Base-by-base conservation (phyloP, 164 flowering plant species). In the Nymphaea thermarum region DNA sequence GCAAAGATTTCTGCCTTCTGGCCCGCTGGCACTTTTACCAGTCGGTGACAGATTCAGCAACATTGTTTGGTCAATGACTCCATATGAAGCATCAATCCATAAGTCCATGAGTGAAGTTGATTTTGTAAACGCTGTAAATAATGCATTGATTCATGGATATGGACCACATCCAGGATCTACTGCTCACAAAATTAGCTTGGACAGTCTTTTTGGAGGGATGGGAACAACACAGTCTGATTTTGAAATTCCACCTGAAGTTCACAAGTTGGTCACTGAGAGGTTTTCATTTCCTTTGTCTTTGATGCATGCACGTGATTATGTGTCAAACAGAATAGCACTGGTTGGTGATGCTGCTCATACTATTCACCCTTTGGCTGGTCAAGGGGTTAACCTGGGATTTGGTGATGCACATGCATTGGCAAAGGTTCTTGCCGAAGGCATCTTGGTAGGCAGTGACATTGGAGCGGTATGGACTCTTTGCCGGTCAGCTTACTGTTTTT, bases 291-390 rank as follows among this genome's bases (percentile, higher is more conserved):
- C 98, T 4, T 72, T 95, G 77, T 92, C 98, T 64, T 72, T 95
- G 67, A 83, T 65, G 83, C 98, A 95, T 71, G 94, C 93, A 53
- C 80, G 80, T 64, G 66, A 77, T 65, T 95, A 95, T 78, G 93
- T 79, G 42, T 78, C 87, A 64, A 82, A 80, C 61, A 90, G 85
- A 60, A 86, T 86, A 60, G 99, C 78, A 71, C 84, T 95, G 65
- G 76, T 92, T 77, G 99, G 99, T 67, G 99, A 95, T 79, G 96
- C 99, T 64, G 99, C 98, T 17, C 99, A 95, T 69, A 89, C 93
- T 43, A 90, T 95, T 69, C 99, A 95, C 80, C 99, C 99, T 68
- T 82, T 92, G 76, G 99, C 99, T 71, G 99, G 99, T 43, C 98
- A 95, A 80, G 99, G 98, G 59, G 99, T 95, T 60, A 95, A 95